These are phyloP conservation scores for Globisporangium recalcitrans DNA, from an alignment of 352 stramenopile genomes.

Conservation along the genomic window DNA sequence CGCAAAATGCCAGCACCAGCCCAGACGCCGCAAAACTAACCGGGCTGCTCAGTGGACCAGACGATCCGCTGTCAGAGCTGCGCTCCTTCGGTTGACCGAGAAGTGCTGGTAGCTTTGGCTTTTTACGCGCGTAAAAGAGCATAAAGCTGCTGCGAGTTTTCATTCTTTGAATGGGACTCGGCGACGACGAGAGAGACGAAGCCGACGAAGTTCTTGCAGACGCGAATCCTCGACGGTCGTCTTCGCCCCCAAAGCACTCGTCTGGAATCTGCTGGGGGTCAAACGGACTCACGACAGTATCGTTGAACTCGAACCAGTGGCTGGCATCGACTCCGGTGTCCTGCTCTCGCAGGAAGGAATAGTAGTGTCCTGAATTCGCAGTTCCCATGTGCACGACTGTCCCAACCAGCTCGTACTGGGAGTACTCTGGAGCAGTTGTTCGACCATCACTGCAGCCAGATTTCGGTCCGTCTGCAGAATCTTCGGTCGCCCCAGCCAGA, in stretches of 20 bases:
- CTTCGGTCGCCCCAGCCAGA: neutral
- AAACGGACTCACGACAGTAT: constrained; percentile 79
- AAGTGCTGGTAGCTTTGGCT: constrained; percentile 31
- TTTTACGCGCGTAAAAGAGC: constrained; percentile 73
- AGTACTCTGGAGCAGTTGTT: constrained; percentile 63
- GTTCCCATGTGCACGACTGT: constrained; percentile 88
- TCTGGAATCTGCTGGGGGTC: constrained; percentile 58
- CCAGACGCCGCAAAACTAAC: constrained; percentile 3
- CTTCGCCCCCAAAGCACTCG: constrained; percentile 68
- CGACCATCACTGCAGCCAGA: constrained; percentile 24
- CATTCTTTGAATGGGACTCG: constrained; percentile 31
- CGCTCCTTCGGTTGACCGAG: neutral
- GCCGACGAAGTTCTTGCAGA: constrained; percentile 3
- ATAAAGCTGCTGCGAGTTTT: constrained; percentile 88
- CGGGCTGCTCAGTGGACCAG: neutral
- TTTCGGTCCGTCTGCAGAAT: constrained; percentile 10
- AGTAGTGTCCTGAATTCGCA: constrained; percentile 88
- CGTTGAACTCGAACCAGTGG: constrained; percentile 87
- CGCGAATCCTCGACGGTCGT: constrained; percentile 21
- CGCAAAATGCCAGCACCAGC: constrained; percentile 30
- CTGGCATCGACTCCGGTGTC: constrained; percentile 25
- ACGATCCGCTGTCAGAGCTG: neutral
- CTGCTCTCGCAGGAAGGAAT: constrained; percentile 81
- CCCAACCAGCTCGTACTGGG: constrained; percentile 80
- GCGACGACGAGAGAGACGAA: constrained; percentile 15